Base-by-base conservation (phyloP, 1,284 basidiomycete genomes). In the Termitomyces sp. region DNA sequence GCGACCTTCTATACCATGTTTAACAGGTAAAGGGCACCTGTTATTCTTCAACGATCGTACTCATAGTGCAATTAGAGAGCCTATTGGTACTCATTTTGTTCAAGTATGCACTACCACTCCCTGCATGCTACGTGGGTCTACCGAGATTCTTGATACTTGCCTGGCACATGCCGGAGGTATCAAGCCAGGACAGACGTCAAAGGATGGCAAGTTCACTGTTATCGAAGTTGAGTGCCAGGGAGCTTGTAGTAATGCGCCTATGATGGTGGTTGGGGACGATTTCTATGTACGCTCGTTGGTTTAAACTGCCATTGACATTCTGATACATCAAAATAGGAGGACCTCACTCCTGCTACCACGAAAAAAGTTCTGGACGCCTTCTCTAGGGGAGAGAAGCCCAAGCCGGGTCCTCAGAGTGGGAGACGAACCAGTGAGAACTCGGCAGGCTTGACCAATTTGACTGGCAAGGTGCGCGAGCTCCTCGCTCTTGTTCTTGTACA, bases 1-100 rank as follows among this genome's bases (percentile, higher is more conserved):
- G 96, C 97, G 12, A 97, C 94, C 10, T 99, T 99, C 77, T 99
- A 99, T 74, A 99, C 96, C 62, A 98, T 99, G 96, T 98, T 94
- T 79, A 97, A 96, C 78, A 83, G 92, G 89, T 89, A 45, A 61
- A 26, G 60, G 87, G 41, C 61, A 26, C 34, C 9, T 34, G 41
- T 28, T 53, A 1, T 5, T 13, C 33, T 9, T 5, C 12, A 43
- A 19, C 39, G 2, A 45, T 6, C 4, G 31, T 30, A 3, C 30
- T 45, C 12, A 53, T 43, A 17, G 21, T n/a, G 13, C 8, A 38
- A 6, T 34, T 3, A 93, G 93, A 49, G 94, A 97, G 73, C 97
- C 96, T 6, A 94, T 98, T 57, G 96, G 94, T 52, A 78, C 92
- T 67, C 82, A 97, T 73, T 98, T 99, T 67, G 84, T 99, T 31